These are phyloP conservation scores for Torulaspora franciscae DNA, from an alignment of 805 yeast species.

Conservation along the genomic window DNA sequence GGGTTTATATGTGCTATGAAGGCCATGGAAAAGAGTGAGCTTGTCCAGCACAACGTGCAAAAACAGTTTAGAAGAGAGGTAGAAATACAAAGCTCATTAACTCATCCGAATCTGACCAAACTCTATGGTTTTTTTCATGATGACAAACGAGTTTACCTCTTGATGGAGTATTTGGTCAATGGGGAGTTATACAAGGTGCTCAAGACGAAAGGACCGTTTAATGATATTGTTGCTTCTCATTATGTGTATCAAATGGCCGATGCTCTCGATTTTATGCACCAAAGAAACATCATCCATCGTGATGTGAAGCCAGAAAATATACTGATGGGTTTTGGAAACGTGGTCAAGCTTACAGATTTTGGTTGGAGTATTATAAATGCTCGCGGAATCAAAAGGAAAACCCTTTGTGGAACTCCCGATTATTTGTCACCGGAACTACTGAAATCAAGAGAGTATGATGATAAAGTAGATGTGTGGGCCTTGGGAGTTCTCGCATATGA, in stretches of 20 bases:
- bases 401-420: slow-evolving; percentile 93
- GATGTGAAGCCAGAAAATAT: slow-evolving; percentile 95
- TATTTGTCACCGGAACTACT: slow-evolving; percentile 95
- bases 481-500: slow-evolving; percentile 84
- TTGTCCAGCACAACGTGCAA: slow-evolving; percentile 69
- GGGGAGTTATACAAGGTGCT: slow-evolving; percentile 83
- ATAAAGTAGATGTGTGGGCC: slow-evolving; percentile 86
- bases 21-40: slow-evolving; percentile 81
- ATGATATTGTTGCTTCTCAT: slow-evolving; percentile 67
- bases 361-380: slow-evolving; percentile 86
- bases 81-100: slow-evolving; percentile 76
- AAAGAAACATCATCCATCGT: slow-evolving; percentile 77
- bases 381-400: slow-evolving; percentile 54
- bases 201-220: slow-evolving; percentile 61
- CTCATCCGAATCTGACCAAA: slow-evolving; percentile 76
- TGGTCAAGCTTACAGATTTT: slow-evolving; percentile 82
- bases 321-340: slow-evolving; percentile 67
- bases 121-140: slow-evolving; percentile 86
- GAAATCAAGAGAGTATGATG: slow-evolving; percentile 72
- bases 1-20: slow-evolving; percentile 87
- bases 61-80: slow-evolving; percentile 86
- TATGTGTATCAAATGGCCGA: slow-evolving; percentile 79
- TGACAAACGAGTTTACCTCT: slow-evolving; percentile 67
- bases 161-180: slow-evolving; percentile 76
- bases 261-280: slow-evolving; percentile 74